Conservation (phyloP, 352 stramenopile species). For the Pseudoperonospora humuli region DNA sequence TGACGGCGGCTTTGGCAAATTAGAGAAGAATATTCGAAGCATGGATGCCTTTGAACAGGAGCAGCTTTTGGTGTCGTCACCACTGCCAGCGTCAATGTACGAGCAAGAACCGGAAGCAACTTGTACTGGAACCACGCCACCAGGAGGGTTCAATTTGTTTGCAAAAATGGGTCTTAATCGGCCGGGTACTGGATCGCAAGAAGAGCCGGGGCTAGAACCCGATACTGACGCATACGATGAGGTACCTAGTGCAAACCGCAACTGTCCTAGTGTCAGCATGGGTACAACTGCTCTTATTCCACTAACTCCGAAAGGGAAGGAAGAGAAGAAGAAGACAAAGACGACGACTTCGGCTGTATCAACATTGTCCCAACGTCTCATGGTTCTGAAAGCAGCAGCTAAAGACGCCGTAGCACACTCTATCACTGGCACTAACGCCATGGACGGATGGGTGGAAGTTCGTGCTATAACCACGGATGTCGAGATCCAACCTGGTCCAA, state of each 20-base stretch:
- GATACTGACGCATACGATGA: slow-evolving; percentile 3
- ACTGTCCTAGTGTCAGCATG: neutral
- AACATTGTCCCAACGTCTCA: slow-evolving; percentile 52
- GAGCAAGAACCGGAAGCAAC: slow-evolving; percentile 6
- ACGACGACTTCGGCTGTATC: slow-evolving; percentile 35
- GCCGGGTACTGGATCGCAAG: slow-evolving; percentile 24
- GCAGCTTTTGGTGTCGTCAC: slow-evolving; percentile 57
- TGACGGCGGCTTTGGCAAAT: slow-evolving; percentile 71
- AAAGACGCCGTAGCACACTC: slow-evolving; percentile 50
- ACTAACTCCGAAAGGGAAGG: slow-evolving; percentile 8
- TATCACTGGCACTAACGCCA: slow-evolving; percentile 11
- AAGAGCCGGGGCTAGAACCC: slow-evolving; percentile 21
- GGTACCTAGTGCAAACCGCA: slow-evolving; percentile 1
- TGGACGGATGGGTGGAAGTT: slow-evolving; percentile 76
- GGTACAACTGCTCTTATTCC: neutral
- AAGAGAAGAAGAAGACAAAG: slow-evolving; percentile 14
- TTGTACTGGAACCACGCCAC: slow-evolving; percentile 11
- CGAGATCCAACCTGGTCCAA: slow-evolving; percentile 52
- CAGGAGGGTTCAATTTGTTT: slow-evolving; percentile 35
- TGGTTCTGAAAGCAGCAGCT: slow-evolving; percentile 55
- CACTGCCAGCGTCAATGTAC: neutral
- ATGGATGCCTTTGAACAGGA: slow-evolving; percentile 65
- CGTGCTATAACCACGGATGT: slow-evolving; percentile 54
- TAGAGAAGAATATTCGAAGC: slow-evolving; percentile 55
- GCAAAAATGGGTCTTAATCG: slow-evolving; percentile 43